phyloP scores from a whole-genome alignment of 768 basidiomycete genomes.

The Tricholoma sp. region DNA sequence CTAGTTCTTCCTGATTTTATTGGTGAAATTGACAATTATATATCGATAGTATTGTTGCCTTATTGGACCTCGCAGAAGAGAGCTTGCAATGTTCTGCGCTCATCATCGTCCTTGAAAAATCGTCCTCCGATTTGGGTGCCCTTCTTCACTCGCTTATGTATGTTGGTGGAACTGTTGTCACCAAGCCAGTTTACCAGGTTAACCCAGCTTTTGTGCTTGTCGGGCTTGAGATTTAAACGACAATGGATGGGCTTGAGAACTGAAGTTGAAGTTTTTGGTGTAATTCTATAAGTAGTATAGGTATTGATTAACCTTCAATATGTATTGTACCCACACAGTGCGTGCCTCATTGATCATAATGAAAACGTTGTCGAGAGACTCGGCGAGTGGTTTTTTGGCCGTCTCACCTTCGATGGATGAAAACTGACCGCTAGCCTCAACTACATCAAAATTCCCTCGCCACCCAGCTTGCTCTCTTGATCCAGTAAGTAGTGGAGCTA shows the following conservation, averaged over 20 bases:
- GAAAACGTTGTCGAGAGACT: no score
- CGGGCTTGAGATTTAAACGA: conserved; percentile 70
- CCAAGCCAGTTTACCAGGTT: conserved; percentile 71
- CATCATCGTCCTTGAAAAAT: conserved; percentile 74
- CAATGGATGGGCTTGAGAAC: not conserved
- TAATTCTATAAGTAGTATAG: not conserved
- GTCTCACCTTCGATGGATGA: no score
- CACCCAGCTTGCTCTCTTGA: no score
- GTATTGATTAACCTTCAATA: no score
- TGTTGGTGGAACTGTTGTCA: conserved; percentile 82
- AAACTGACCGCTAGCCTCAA: no score
- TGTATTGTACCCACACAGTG: no score
- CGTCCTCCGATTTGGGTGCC: conserved; percentile 63
- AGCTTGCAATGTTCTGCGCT: conserved; percentile 71
- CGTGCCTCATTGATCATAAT: no score
- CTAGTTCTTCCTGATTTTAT: conserved; percentile 4
- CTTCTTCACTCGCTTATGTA: conserved; percentile 90
- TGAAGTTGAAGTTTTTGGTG: not conserved
- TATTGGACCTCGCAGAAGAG: conserved; percentile 86
- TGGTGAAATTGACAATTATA: conserved; percentile 6
- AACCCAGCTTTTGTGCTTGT: conserved; percentile 78
- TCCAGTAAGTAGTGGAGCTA: no score
- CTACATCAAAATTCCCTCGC: no score
- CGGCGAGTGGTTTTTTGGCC: no score
- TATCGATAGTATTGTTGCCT: conserved; percentile 64